phyloP scores from a whole-genome alignment of 352 stramenopile species.

The Saprolegnia parasitica region DNA sequence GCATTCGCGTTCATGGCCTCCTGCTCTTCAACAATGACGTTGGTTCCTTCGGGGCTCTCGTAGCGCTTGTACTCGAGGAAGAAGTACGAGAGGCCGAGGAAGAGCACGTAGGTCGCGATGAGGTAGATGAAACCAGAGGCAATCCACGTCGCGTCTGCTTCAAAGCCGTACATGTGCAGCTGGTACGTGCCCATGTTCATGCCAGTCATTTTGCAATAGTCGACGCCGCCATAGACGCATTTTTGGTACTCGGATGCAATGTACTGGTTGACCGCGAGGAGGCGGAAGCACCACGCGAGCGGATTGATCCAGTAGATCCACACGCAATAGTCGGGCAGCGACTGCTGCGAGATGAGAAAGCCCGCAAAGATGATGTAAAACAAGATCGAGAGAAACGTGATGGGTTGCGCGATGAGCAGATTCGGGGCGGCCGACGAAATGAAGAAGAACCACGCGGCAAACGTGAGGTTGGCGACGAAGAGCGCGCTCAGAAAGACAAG shows the following conservation, averaged over 20 bases:
- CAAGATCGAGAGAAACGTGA: conserved; percentile 31
- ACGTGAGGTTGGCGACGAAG: conserved; percentile 47
- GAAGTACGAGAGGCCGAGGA: conserved; percentile 46
- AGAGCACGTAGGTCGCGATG: conserved; percentile 42
- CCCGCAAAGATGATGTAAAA: conserved; percentile 32
- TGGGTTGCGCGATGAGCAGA: conserved; percentile 25
- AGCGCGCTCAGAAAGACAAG: conserved; percentile 71
- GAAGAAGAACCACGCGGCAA: conserved; percentile 28
- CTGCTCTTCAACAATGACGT: conserved; percentile 32
- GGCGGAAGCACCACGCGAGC: conserved; percentile 30
- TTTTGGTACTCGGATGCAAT: conserved; percentile 35
- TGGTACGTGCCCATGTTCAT: conserved; percentile 50
- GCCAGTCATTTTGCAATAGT: conserved; percentile 42
- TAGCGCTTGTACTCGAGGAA: conserved; percentile 60
- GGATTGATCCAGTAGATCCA: conserved; percentile 42
- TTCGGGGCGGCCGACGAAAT: conserved; percentile 28
- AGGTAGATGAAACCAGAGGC: conserved; percentile 46
- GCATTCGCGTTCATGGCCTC: too few relatives aligned
- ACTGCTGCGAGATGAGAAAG: conserved; percentile 31
- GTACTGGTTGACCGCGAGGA: conserved; percentile 41
- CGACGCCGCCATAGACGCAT: conserved; percentile 38
- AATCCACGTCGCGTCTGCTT: conserved; percentile 41
- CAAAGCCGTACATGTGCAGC: conserved; percentile 45
- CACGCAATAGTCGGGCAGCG: conserved; percentile 27
- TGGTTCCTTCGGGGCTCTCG: conserved; percentile 49